Conservation (phyloP, 345 rosid species). For the Erysimum cheiranthoides region DNA sequence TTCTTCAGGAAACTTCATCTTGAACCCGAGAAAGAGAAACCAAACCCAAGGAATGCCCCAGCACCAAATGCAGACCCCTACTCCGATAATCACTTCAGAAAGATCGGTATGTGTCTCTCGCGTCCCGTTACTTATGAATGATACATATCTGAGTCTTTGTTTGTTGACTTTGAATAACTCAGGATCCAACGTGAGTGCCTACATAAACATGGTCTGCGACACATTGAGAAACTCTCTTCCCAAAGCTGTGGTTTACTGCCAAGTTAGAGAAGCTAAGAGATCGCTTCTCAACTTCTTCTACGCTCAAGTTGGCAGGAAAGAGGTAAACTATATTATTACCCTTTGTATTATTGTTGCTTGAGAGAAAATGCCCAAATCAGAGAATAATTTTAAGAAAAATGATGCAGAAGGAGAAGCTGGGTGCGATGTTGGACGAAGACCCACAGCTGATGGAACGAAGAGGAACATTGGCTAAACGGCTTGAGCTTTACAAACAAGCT, state of each 20-base stretch:
- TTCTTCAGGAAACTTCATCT: slow-evolving; percentile 92
- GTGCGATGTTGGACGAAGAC: slow-evolving; percentile 96
- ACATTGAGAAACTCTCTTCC: slow-evolving; percentile 90
- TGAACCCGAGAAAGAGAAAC: slow-evolving; percentile 79
- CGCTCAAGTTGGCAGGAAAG: slow-evolving; percentile 85
- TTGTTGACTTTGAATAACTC: slow-evolving; percentile 32
- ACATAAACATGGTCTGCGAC: slow-evolving; percentile 92
- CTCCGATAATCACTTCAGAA: slow-evolving; percentile 83
- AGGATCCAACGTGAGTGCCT: slow-evolving; percentile 94
- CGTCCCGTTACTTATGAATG: slow-evolving; percentile 13
- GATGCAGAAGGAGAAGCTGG: slow-evolving; percentile 84
- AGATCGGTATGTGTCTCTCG: slow-evolving; percentile 60
- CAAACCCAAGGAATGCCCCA: slow-evolving; percentile 51
- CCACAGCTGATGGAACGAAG: slow-evolving; percentile 96
- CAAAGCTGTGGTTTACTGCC: slow-evolving; percentile 96
- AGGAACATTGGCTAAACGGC: slow-evolving; percentile 75
- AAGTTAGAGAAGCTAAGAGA: slow-evolving; percentile 94
- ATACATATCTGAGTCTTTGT: slow-evolving; percentile 14
- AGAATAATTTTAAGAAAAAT: background rate
- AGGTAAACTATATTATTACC: slow-evolving; percentile 53
- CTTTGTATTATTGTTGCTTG: background rate
- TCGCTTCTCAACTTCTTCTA: slow-evolving; percentile 86
- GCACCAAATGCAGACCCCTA: slow-evolving; percentile 65
- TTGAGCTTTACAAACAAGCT: slow-evolving; percentile 92
- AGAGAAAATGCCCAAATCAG: background rate